These are phyloP conservation scores for Gliomastix tumulicola DNA, from an alignment of 2,329 filamentous ascomycete genomes.

Conservation along the genomic window DNA sequence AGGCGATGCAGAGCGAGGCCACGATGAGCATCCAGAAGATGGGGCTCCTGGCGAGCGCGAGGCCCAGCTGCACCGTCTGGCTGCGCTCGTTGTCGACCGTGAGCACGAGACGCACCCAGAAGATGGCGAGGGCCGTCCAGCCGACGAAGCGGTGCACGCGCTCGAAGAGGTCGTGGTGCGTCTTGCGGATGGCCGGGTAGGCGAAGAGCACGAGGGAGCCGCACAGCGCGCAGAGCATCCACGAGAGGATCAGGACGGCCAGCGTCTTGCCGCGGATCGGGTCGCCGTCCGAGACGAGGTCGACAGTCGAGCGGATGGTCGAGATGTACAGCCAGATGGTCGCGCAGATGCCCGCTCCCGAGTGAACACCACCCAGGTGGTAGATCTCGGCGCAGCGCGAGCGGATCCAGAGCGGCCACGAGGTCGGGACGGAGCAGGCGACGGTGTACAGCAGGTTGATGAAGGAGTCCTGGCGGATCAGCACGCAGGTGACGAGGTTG, in stretches of 20 bases:
- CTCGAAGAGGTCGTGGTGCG: constrained; percentile 64
- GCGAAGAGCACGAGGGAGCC: constrained; percentile 54
- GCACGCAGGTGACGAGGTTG: constrained; percentile 41
- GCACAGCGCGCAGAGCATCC: constrained; percentile 50
- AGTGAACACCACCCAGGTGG: constrained; percentile 45
- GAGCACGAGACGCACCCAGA: constrained; percentile 58
- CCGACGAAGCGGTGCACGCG: constrained; percentile 64
- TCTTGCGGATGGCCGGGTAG: constrained; percentile 55
- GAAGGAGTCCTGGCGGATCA: constrained; percentile 45
- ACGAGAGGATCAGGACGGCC: constrained; percentile 40
- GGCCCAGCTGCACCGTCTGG: constrained; percentile 23
- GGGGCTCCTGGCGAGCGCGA: constrained; percentile 27
- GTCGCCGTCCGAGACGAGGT: constrained; percentile 16
- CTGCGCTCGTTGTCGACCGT: constrained; percentile 34
- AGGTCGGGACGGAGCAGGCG: constrained; percentile 35
- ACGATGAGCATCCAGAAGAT: constrained; percentile 61
- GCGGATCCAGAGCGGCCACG: constrained; percentile 39
- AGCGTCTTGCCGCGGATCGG: constrained; percentile 16
- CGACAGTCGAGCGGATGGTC: constrained; percentile 26
- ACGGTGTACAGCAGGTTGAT: constrained; percentile 43
- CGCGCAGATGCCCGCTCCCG: constrained; percentile 39
- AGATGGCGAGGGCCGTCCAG: constrained; percentile 59
- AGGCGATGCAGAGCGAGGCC: constrained; percentile 58
- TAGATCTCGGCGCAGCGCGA: constrained; percentile 42
- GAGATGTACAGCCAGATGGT: constrained; percentile 42